Conservation (phyloP, 306 rosid genomes). For the Gillenia trifoliata region DNA sequence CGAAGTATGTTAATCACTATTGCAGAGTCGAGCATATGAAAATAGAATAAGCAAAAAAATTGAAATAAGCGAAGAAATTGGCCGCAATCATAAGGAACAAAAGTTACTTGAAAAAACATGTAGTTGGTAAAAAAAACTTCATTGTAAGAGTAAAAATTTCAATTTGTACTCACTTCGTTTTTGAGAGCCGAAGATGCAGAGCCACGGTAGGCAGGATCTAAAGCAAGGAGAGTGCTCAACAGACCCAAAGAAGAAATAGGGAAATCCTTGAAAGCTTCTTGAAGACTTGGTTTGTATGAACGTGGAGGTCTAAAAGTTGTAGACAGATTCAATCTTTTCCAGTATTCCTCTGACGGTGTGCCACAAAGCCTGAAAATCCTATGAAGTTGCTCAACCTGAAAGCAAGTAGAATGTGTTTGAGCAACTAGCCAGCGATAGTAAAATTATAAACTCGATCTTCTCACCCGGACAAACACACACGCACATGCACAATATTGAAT, state of each 20-base stretch:
- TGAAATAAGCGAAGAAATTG: not conserved
- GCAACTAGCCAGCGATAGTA: not conserved
- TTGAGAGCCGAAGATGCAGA: conserved; percentile 63
- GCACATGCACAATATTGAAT: not conserved
- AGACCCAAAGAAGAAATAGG: conserved; percentile 72
- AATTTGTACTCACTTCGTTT: conserved; percentile 43
- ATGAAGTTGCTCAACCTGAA: conserved; percentile 92
- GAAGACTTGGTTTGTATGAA: conserved; percentile 56
- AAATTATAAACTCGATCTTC: not conserved
- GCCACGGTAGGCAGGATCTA: conserved; percentile 81
- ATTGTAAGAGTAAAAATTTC: not conserved
- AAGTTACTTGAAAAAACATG: not conserved
- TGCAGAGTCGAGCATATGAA: not conserved
- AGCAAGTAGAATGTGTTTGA: conserved; percentile 16
- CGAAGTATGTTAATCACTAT: not conserved
- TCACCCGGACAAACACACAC: not conserved
- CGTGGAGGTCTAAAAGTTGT: conserved; percentile 67
- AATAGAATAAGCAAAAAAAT: no score
- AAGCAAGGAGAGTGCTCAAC: conserved; percentile 62
- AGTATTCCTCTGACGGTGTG: conserved; percentile 86
- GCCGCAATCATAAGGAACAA: not conserved
- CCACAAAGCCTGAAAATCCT: conserved; percentile 82
- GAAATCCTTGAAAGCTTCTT: conserved; percentile 54
- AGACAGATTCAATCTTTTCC: conserved; percentile 60
- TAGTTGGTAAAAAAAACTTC: not conserved